Evolutionary conservation across 371 early-diverging fungal species (phyloP).

Genomic region (Circinella umbellata): DNA sequence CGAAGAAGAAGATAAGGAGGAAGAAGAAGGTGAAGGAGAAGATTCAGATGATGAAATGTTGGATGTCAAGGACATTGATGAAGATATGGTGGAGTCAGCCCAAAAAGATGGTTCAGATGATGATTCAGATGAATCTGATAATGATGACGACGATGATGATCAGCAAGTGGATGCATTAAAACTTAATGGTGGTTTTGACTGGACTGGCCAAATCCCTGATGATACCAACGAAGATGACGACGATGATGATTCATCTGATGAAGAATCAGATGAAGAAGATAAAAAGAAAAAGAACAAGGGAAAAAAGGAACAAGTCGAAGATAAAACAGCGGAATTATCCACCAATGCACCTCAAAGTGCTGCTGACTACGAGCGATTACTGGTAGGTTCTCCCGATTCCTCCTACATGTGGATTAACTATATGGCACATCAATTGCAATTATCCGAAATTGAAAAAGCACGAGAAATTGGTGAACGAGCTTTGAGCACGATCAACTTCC

Average conservation of each 20-base stretch:
- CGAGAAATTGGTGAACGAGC: constrained; percentile 93
- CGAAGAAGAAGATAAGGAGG: constrained; percentile 34
- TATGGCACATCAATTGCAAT: constrained; percentile 94
- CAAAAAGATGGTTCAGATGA: constrained; percentile 54
- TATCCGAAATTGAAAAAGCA: constrained; percentile 90
- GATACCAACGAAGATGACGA: constrained; percentile 25
- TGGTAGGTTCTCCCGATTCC: constrained; percentile 94
- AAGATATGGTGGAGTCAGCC: constrained; percentile 34
- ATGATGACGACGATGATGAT: constrained; percentile 57
- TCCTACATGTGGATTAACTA: constrained; percentile 98
- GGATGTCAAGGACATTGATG: constrained; percentile 30
- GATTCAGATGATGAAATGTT: constrained; percentile 32
- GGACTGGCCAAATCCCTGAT: constrained; percentile 59
- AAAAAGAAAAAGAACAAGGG: constrained; percentile 59
- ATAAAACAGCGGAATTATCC: constrained; percentile 62
- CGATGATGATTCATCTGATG: constrained; percentile 27
- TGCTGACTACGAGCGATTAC: constrained; percentile 85
- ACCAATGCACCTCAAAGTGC: constrained; percentile 62
- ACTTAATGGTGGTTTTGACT: constrained; percentile 58
- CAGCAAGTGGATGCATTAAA: constrained; percentile 43
- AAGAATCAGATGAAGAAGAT: constrained; percentile 43
- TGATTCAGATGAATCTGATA: constrained; percentile 54
- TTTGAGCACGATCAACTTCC: constrained; percentile 87
- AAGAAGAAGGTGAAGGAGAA: constrained; percentile 39
- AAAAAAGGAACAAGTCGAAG: constrained; percentile 47